Conservation (phyloP, 352 stramenopile genomes). For the Globisporangium radiosum region DNA sequence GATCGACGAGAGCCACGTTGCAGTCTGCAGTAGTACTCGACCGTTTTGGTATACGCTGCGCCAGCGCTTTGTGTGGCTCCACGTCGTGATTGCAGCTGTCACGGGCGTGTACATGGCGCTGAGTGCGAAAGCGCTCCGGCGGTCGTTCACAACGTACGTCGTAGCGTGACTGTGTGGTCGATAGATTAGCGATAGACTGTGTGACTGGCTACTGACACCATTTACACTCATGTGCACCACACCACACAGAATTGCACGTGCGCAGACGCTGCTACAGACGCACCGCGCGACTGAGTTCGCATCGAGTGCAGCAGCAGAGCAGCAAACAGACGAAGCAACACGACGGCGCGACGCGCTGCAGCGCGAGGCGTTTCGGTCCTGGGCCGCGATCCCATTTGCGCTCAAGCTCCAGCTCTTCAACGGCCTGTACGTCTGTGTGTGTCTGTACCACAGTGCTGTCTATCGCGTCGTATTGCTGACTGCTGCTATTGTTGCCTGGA, state of each 20-base stretch:
- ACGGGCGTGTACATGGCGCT: constrained; percentile 56
- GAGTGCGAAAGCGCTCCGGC: constrained; percentile 42
- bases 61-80: constrained; percentile 72
- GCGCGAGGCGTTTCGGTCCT: constrained; percentile 16
- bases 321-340: too few species aligned
- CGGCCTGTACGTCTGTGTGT: constrained; percentile 34
- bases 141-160: constrained; percentile 46
- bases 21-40: constrained; percentile 27
- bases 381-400: constrained; percentile 29
- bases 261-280: constrained; percentile 12
- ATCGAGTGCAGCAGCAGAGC: not conserved
- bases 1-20: constrained; percentile 57
- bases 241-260: constrained; percentile 8
- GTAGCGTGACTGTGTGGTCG: not conserved
- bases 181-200: too few species aligned
- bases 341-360: constrained; percentile 1
- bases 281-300: not conserved
- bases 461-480: too few species aligned
- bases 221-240: not conserved
- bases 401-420: constrained; percentile 70
- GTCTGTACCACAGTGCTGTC: too few species aligned
- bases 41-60: constrained; percentile 50
- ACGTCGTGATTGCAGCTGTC: constrained; percentile 46
- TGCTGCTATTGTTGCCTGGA: not conserved
- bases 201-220: too few species aligned